These are phyloP conservation scores for Phytophthora colocasiae DNA, from an alignment of 352 stramenopile species.

Conservation along the genomic window DNA sequence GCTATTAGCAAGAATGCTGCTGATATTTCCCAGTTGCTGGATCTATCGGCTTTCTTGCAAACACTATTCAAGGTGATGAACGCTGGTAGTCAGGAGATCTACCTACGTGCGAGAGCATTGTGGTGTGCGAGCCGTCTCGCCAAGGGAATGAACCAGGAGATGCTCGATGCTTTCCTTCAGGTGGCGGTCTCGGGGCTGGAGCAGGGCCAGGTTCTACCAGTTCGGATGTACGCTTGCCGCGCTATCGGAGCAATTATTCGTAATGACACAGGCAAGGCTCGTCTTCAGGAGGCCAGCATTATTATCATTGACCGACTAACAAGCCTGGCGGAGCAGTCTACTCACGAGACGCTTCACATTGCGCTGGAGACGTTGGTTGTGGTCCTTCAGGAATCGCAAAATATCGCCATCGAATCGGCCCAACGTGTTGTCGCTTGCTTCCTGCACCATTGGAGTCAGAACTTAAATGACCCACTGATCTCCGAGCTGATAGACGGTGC, in stretches of 20 bases:
- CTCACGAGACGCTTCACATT: constrained; percentile 80
- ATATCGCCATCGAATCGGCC: constrained; percentile 45
- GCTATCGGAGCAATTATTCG: constrained; percentile 75
- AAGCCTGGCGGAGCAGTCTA: constrained; percentile 62
- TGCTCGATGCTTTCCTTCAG: constrained; percentile 76
- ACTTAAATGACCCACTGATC: constrained; percentile 82
- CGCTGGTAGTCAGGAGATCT: constrained; percentile 64
- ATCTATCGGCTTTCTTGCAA: constrained; percentile 71
- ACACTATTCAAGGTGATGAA: constrained; percentile 87
- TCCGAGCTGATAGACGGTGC: constrained; percentile 74
- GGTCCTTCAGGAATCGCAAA: constrained; percentile 65
- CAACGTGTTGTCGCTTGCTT: constrained; percentile 66
- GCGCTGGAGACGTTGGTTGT: constrained; percentile 80
- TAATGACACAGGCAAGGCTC: constrained; percentile 63
- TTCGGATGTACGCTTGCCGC: constrained; percentile 83
- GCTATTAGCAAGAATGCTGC: constrained; percentile 59
- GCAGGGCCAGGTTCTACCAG: constrained; percentile 70
- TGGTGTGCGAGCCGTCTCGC: constrained; percentile 84
- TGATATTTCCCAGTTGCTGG: constrained; percentile 57
- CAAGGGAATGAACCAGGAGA: constrained; percentile 73
- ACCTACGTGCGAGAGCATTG: constrained; percentile 75
- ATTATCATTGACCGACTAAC: constrained; percentile 69
- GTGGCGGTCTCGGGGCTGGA: constrained; percentile 80
- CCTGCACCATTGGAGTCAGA: constrained; percentile 67
- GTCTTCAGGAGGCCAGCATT: constrained; percentile 55